Conservation (phyloP, 225 moss, liverwort and hornwort species). For the Polytrichum commune region DNA sequence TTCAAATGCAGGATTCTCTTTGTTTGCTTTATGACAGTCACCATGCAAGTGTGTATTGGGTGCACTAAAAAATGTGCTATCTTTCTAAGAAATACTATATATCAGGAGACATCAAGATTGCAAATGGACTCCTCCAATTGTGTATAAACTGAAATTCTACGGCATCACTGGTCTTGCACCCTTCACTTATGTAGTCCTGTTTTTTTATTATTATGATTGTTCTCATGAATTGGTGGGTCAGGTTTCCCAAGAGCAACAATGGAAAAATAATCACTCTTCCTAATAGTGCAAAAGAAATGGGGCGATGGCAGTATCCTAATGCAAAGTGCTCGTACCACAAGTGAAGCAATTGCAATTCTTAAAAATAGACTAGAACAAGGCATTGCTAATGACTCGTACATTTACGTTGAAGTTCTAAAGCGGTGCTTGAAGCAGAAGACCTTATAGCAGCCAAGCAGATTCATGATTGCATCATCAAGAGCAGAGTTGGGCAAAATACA, state of each 20-base stretch:
- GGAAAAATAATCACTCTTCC: constrained; percentile 3
- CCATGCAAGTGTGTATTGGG: background rate
- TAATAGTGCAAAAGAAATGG: constrained; percentile 8
- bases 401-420: constrained; percentile 4
- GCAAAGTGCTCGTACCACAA: constrained; percentile 8
- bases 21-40: background rate
- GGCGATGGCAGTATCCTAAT: constrained; percentile 7
- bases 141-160: background rate
- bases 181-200: background rate
- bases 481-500: constrained; percentile 14
- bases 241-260: constrained; percentile 3
- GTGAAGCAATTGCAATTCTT: constrained; percentile 18
- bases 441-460: constrained; percentile 11
- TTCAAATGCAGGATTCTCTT: background rate
- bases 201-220: background rate
- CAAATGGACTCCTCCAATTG: background rate
- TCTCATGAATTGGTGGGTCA: background rate
- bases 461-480: constrained; percentile 15
- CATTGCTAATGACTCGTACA: constrained; percentile 5
- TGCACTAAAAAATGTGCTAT: background rate
- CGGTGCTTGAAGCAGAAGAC: constrained; percentile 12
- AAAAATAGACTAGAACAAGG: constrained; percentile 5
- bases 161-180: constrained; percentile 1
- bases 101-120: background rate
- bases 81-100: background rate